Conservation (phyloP, 352 stramenopile species). For the Thalassiosira delicatula region DNA sequence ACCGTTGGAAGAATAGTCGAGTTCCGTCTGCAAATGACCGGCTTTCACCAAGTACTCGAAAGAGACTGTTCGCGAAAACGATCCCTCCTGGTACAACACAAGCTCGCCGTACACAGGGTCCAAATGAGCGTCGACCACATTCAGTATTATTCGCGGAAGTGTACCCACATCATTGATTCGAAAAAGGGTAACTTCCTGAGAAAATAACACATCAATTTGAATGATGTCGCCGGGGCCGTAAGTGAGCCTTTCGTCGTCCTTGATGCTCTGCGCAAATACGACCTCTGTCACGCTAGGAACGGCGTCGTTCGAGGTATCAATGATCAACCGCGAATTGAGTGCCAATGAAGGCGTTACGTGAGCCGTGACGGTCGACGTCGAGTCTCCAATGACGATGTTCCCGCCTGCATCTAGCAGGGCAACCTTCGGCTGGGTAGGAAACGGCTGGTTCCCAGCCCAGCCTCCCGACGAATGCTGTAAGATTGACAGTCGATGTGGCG, state of each 20-base stretch:
- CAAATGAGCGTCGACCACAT: slow-evolving; percentile 28
- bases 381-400: slow-evolving; percentile 65
- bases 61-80: slow-evolving; percentile 31
- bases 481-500: slow-evolving; percentile 54
- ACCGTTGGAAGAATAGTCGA: slow-evolving; percentile 52
- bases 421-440: slow-evolving; percentile 66
- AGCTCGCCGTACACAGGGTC: slow-evolving; percentile 50
- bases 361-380: slow-evolving; percentile 51
- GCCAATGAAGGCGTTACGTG: slow-evolving; percentile 63
- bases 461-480: slow-evolving; percentile 41
- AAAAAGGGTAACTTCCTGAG: slow-evolving; percentile 60
- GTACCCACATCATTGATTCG: slow-evolving; percentile 14
- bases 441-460: slow-evolving; percentile 74
- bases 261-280: slow-evolving; percentile 45
- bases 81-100: slow-evolving; percentile 12
- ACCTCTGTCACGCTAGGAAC: slow-evolving; percentile 50
- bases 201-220: slow-evolving; percentile 57
- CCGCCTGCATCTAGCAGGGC: slow-evolving; percentile 68
- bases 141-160: slow-evolving; percentile 56
- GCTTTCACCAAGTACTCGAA: slow-evolving; percentile 62
- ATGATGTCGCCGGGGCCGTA: slow-evolving; percentile 67
- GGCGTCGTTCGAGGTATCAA: slow-evolving; percentile 61
- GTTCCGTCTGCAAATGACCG: slow-evolving; percentile 41
- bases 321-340: slow-evolving; percentile 53
- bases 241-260: slow-evolving; percentile 36